Conservation (phyloP, 176 grass and related monocot species). For the Oryza brachyantha region DNA sequence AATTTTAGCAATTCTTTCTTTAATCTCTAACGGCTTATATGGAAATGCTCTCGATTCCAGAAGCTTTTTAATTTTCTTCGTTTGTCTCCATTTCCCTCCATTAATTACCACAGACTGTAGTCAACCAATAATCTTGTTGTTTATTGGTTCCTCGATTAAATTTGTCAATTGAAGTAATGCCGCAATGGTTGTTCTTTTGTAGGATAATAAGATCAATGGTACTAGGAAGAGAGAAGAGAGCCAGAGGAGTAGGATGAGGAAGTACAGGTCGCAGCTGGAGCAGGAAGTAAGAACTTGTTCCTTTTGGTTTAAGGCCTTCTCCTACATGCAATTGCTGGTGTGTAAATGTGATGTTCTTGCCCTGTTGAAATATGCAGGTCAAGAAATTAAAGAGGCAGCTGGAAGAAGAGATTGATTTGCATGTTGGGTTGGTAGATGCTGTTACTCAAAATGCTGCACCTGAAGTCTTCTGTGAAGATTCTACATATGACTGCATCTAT, state of each 20-base stretch:
- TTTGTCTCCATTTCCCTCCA: constrained; percentile 29
- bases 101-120: constrained; percentile 10
- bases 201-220: constrained; percentile 62
- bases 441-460: constrained; percentile 43
- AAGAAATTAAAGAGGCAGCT: constrained; percentile 84
- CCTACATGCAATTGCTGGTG: background rate
- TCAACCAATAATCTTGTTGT: constrained; percentile 54
- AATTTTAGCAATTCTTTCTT: no score
- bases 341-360: background rate
- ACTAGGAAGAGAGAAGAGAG: constrained; percentile 46
- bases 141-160: constrained; percentile 5
- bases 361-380: constrained; percentile 43
- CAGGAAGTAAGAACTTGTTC: constrained; percentile 56
- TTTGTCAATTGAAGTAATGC: constrained; percentile 24
- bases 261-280: constrained; percentile 73
- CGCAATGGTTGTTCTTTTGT: constrained; percentile 8
- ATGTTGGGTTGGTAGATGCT: constrained; percentile 66
- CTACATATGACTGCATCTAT: no score
- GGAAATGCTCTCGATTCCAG: no score
- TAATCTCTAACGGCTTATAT: no score
- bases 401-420: constrained; percentile 78
- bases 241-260: constrained; percentile 34
- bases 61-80: no score
- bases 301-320: background rate
- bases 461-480: constrained; percentile 65